phyloP scores from a whole-genome alignment of 2,329 filamentous ascomycete genomes.

The Xylariaceae sp. region DNA sequence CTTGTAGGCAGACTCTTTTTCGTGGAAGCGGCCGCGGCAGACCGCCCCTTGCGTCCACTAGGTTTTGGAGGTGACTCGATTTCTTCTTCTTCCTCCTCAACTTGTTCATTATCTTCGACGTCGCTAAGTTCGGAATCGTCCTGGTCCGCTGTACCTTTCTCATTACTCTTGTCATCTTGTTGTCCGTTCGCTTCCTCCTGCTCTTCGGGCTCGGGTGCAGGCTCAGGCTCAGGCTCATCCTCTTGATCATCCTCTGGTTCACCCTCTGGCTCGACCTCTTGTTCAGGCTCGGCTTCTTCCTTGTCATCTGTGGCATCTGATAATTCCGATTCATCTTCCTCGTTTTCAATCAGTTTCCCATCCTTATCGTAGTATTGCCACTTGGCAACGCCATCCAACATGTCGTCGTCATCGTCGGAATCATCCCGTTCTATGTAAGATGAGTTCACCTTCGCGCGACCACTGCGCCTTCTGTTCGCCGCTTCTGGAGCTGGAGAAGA shows the following conservation, averaged over 20 bases:
- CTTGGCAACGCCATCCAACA: conserved; percentile 56
- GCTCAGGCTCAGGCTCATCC: conserved; percentile 16
- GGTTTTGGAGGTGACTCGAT: conserved; percentile 19
- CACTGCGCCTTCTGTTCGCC: conserved; percentile 53
- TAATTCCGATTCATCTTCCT: conserved; percentile 24
- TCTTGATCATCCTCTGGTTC: conserved; percentile 19
- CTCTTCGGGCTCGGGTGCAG: conserved; percentile 6
- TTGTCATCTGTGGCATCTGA: conserved; percentile 22
- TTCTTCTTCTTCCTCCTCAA: conserved; percentile 17
- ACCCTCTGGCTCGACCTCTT: conserved; percentile 20
- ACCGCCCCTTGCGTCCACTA: conserved; percentile 17
- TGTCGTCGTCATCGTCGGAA: conserved; percentile 57
- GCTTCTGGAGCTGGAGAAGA: conserved; percentile 32
- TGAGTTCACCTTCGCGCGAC: conserved; percentile 45
- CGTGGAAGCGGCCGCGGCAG: conserved; percentile 15
- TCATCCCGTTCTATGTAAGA: conserved; percentile 55
- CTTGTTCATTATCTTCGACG: conserved; percentile 14
- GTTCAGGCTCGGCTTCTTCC: conserved; percentile 7
- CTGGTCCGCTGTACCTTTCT: not conserved
- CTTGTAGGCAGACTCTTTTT: conserved; percentile 25
- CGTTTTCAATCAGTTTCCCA: conserved; percentile 28
- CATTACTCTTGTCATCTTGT: not conserved
- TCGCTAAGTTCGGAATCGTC: conserved; percentile 21
- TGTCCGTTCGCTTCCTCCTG: not conserved
- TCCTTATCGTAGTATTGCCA: conserved; percentile 50